Evolutionary conservation across 768 basidiomycete genomes (phyloP).

Genomic region (Rhizopogon rudus): DNA sequence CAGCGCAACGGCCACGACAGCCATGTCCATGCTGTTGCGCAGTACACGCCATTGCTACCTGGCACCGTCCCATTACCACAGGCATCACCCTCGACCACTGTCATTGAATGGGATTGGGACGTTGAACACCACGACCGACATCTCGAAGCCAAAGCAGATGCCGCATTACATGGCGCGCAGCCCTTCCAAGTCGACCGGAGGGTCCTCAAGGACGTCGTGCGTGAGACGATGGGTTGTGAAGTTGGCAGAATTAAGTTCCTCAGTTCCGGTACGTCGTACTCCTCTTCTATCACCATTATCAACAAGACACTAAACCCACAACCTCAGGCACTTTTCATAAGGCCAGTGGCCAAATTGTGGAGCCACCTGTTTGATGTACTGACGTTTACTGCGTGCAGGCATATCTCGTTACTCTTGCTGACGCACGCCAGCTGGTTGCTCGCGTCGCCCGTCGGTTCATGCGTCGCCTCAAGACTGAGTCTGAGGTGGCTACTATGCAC

Average conservation of each 20-base stretch:
- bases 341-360: constrained; percentile 31
- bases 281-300: constrained; percentile 9
- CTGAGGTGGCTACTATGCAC: constrained; percentile 82
- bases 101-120: constrained; percentile 66
- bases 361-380: constrained; percentile 5
- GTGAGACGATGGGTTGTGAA: constrained; percentile 59
- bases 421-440: constrained; percentile 62
- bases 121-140: constrained; percentile 66
- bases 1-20: constrained; percentile 3
- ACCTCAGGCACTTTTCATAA: constrained; percentile 79
- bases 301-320: constrained; percentile 3
- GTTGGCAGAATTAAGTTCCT: constrained; percentile 71
- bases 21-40: constrained; percentile 3
- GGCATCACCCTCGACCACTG: constrained; percentile 5
- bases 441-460: constrained; percentile 82
- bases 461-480: constrained; percentile 83
- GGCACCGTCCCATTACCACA: constrained; percentile 18
- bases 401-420: constrained; percentile 65
- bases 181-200: constrained; percentile 76
- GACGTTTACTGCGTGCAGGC: constrained; percentile 39
- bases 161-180: constrained; percentile 51
- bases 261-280: constrained; percentile 55
- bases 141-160: constrained; percentile 60
- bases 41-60: constrained; percentile 3
- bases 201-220: constrained; percentile 71